phyloP scores from a whole-genome alignment of 2,329 filamentous ascomycete genomes.

The Penicillium sp. region DNA sequence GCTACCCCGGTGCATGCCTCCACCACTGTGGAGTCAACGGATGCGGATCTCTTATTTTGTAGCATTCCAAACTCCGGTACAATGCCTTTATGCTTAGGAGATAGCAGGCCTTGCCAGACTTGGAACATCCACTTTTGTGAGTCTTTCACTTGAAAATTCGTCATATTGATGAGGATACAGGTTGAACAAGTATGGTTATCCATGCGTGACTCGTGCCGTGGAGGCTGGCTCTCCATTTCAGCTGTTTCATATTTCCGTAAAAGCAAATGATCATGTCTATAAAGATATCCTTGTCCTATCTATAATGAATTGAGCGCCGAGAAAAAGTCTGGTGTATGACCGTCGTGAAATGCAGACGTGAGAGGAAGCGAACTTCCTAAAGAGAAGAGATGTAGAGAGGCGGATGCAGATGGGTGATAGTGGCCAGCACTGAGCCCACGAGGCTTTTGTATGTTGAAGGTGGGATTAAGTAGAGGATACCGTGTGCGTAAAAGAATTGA shows the following conservation, averaged over 20 bases:
- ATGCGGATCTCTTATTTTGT: neutral
- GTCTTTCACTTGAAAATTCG: neutral
- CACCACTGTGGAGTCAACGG: neutral
- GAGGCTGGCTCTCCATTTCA: slow-evolving; percentile 7
- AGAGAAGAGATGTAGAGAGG: neutral
- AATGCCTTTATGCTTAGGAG: neutral
- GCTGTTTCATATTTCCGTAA: slow-evolving; percentile 8
- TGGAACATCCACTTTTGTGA: neutral
- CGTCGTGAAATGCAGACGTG: neutral
- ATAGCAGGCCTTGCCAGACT: neutral
- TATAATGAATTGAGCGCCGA: slow-evolving; percentile 14
- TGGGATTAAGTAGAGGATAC: neutral
- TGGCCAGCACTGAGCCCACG: slow-evolving; percentile 19
- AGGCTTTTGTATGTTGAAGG: slow-evolving; percentile 4
- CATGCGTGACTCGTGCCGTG: slow-evolving; percentile 18
- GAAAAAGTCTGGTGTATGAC: slow-evolving; percentile 1
- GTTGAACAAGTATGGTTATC: slow-evolving; percentile 1
- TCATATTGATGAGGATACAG: slow-evolving; percentile 7
- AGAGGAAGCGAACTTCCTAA: neutral
- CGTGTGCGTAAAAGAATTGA: neutral
- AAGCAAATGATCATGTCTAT: slow-evolving; percentile 13
- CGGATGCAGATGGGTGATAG: slow-evolving; percentile 1
- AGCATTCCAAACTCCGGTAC: neutral
- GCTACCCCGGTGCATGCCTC: neutral
- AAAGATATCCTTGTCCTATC: slow-evolving; percentile 13